Base-by-base conservation (phyloP, 192 early-diverging fungal genomes). In the Backusella luteola region DNA sequence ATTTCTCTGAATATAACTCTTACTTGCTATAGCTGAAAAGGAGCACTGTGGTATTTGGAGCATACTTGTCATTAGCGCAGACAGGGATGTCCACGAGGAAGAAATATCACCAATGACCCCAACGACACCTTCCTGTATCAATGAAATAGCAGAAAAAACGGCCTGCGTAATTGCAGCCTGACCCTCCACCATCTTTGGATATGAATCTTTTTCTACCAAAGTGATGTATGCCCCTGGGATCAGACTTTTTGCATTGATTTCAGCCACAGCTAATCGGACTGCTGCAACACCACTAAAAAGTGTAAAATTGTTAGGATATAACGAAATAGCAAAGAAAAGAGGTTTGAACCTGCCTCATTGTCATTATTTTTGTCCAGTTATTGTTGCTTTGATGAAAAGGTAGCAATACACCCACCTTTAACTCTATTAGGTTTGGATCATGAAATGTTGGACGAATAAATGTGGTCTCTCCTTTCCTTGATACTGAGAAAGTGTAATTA, bases 11-110 rank as follows among this genome's bases (percentile, higher is more conserved):
- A 23, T 56, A 8, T 23, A 3, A 12, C 42, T 79, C 81, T 69
- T 85, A 85, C 86, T 87, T 52, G 86, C 83, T 19, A 85, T 79
- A 23, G 86, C 86, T 26, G 86, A 85, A 29, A 81, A 87, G 1
- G 86, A 87, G 52, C 86, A 87, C 66, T 87, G 86, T 14, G 86
- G 86, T 39, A 87, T 85, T 9, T 83, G 77, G 4, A 87, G 77
- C 5, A 83, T 81, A 53, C 84, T 85, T 15, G 86, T 85, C 73
- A 87, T 69, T 19, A 87, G 39, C 1, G 84, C 83, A 11, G 82
- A 84, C 7, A 85, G 80, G 4, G 85, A 81, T 17, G 86, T 84
- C 69, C 84, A 82, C 1, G 84, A 83, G 32, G 80, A 83, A 38
- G 79, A 79, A 9, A 85, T 79, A 73, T 87, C 86, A 34, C 86